phyloP scores from a whole-genome alignment of 495 filamentous ascomycete species.

The Apodospora peruviana region DNA sequence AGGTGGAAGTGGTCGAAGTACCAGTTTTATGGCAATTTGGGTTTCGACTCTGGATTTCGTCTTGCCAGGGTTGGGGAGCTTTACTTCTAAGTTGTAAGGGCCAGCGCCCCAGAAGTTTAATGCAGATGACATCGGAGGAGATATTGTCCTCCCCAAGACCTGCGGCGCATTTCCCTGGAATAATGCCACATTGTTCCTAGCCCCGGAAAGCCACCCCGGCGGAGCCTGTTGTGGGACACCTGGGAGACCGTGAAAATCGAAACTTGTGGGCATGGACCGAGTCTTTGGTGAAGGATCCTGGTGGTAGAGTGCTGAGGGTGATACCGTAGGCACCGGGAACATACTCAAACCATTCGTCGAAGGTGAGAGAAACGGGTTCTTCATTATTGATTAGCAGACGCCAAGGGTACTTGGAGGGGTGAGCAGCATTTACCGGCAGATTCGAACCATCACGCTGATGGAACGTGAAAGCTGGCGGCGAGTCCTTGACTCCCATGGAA shows the following conservation, averaged over 20 bases:
- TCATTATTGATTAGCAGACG: too few species aligned
- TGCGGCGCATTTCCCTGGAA: too few species aligned
- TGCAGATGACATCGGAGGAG: not conserved
- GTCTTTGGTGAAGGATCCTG: not conserved
- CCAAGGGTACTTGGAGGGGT: too few species aligned
- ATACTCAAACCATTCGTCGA: too few species aligned
- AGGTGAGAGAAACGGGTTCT: too few species aligned
- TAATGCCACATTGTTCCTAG: too few species aligned
- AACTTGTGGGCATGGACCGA: too few species aligned
- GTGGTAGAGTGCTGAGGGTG: not conserved
- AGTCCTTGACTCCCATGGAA: not conserved
- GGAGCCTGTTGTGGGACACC: too few species aligned
- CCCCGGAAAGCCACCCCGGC: too few species aligned
- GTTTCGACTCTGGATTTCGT: slow-evolving; percentile 91
- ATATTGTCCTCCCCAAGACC: not conserved
- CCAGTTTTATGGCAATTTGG: slow-evolving; percentile 78
- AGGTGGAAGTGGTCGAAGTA: slow-evolving; percentile 62
- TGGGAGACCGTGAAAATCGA: slow-evolving; percentile 35
- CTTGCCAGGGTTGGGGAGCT: not conserved
- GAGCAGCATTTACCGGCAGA: too few species aligned
- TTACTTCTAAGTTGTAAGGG: slow-evolving; percentile 1
- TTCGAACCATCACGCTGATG: not conserved
- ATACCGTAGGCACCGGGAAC: too few species aligned
- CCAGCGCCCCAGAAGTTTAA: slow-evolving; percentile 3
- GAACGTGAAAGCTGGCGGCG: not conserved